Base-by-base conservation (phyloP, 345 rosid species). In the Cardamine chenopodiifolia region DNA sequence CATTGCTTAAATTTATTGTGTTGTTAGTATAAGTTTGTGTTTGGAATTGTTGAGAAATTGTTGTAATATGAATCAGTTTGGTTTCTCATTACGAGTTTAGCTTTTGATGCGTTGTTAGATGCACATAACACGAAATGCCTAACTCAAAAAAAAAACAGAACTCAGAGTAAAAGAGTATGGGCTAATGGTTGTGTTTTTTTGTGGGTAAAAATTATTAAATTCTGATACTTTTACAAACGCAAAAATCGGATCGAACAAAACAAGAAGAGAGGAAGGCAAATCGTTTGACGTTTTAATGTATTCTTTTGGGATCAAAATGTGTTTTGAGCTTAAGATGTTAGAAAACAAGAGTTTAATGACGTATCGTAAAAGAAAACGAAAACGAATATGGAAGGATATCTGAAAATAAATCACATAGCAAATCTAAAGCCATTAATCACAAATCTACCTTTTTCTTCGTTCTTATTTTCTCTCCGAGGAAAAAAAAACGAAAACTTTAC, bases 41-140 rank as follows among this genome's bases (percentile, higher is more conserved):
- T n/a, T 73, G 37, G 63, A 44, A 55, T 65, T 73, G 71, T 56
- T 73, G 60, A 73, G 54, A 48, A 58, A 67, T 48, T 57, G 6
- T 74, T 66, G 73, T 23, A 50, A 50, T 59, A 15, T 68, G 55
- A 60, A 40, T 75, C 62, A 49, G 34, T 75, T 67, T 66, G 60
- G 22, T 45, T 56, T 42, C 47, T 0, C 13, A 8, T 35, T 8
- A 8, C 22, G 12, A 7, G 2, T 52, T 57, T 5, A 3, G 5
- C 10, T 1, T 2, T 29, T 13, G 23, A 12, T 2, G 6, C 0
- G 8, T 12, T 3, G 9, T 8, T 34, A 8, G 61, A 19, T 62
- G 71, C 80, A 62, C 59, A 55, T 62, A 34, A 77, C 12, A 1
- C 63, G 66, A 70, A 70, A 76, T 70, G 75, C 58, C n/a, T 62